Percentiles rank a stretch among this genome's conserved stretches.
Conservation (phyloP, 2,329 filamentous ascomycete genomes). For the Huntiella abstrusa region DNA sequence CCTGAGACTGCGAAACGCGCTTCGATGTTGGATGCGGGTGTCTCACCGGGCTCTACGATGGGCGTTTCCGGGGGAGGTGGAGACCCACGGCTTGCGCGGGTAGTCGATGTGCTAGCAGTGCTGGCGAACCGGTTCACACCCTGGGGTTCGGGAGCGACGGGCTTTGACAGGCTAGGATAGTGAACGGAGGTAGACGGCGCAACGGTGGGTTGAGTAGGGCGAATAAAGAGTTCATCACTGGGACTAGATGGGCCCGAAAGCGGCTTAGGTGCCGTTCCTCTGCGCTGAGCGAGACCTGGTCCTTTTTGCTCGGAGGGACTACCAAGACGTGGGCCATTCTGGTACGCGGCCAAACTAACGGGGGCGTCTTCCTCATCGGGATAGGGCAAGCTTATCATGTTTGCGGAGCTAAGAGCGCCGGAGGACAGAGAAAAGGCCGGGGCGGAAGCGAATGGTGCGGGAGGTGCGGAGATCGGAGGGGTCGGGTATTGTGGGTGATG, state of each 20-base stretch:
- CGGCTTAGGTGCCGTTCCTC: constrained; percentile 64
- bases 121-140: constrained; percentile 47
- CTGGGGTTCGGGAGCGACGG: constrained; percentile 38
- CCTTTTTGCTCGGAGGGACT: constrained; percentile 37
- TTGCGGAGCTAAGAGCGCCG: constrained; percentile 51
- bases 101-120: constrained; percentile 84
- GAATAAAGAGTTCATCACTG: constrained; percentile 63
- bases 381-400: constrained; percentile 41
- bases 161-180: constrained; percentile 28
- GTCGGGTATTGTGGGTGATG: constrained; percentile 34
- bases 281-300: constrained; percentile 57
- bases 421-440: constrained; percentile 45
- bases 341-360: constrained; percentile 22
- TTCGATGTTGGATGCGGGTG: constrained; percentile 69
- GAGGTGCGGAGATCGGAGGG: constrained; percentile 22
- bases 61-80: constrained; percentile 91
- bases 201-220: constrained; percentile 20
- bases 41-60: constrained; percentile 49
- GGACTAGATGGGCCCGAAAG: constrained; percentile 68
- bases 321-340: constrained; percentile 32
- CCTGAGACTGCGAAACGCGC: constrained; percentile 80
- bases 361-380: constrained; percentile 47
- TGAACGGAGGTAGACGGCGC: background rate
- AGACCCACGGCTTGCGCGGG: constrained; percentile 75
- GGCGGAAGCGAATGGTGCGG: constrained; percentile 25